These are phyloP conservation scores for Pleodorina starrii DNA, from an alignment of 139 green algal genomes.

Conservation along the genomic window DNA sequence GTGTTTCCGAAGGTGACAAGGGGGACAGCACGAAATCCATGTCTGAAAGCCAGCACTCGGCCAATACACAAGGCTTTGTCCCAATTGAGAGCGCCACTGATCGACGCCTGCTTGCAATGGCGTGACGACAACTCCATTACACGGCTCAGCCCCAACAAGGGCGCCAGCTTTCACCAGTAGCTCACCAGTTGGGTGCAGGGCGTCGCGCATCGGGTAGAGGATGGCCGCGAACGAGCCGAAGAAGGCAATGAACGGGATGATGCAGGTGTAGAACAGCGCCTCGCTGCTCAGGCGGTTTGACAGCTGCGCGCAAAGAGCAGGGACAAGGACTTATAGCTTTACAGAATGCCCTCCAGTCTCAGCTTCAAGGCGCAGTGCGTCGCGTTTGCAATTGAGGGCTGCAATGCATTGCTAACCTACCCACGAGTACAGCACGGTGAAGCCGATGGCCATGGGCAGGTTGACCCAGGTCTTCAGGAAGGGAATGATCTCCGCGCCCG, in stretches of 20 bases:
- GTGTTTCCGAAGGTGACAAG: no score
- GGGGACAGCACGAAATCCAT: no score
- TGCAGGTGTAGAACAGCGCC: constrained; percentile 97
- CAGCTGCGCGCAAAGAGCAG: constrained; percentile 74
- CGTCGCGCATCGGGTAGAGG: constrained; percentile 94
- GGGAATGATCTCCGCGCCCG: constrained; percentile 97
- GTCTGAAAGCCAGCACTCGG: no score
- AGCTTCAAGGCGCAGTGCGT: no score
- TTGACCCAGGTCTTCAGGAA: constrained; percentile 99
- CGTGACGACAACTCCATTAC: no score
- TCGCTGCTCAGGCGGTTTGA: constrained; percentile 92
- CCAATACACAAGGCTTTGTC: no score
- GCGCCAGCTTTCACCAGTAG: no score
- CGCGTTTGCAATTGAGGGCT: no score
- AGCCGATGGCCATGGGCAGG: constrained; percentile 95
- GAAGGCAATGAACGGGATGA: constrained; percentile 99
- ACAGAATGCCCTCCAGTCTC: neutral
- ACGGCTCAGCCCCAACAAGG: no score
- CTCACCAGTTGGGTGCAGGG: constrained; percentile 91
- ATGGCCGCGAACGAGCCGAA: constrained; percentile 97
- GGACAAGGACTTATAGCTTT: neutral
- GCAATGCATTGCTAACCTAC: constrained; percentile 63
- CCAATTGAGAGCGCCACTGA: no score
- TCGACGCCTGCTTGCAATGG: no score
- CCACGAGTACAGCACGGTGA: constrained; percentile 95